Conservation (phyloP, 805 yeast species). For the Ogataea nakhonphanomensis region DNA sequence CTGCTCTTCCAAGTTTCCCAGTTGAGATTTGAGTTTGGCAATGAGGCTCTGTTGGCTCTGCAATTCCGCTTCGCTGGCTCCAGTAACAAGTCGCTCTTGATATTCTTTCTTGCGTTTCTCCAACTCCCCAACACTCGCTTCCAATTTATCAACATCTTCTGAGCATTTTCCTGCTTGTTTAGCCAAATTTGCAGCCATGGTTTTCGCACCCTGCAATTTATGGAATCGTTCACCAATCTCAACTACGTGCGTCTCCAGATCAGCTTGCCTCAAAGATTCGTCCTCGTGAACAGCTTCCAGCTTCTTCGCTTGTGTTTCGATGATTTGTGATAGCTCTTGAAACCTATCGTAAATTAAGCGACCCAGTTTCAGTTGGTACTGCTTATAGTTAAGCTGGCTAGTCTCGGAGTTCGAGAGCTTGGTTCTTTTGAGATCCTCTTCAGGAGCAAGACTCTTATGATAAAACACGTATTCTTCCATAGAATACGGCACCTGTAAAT, state of each 20-base stretch:
- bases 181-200: slow-evolving; percentile 25
- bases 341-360: slow-evolving; percentile 35
- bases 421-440: slow-evolving; percentile 18
- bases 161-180: slow-evolving; percentile 33
- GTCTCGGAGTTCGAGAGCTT: slow-evolving; percentile 17
- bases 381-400: slow-evolving; percentile 11
- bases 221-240: slow-evolving; percentile 42
- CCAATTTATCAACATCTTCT: slow-evolving; percentile 26
- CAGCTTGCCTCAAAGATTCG: slow-evolving; percentile 39
- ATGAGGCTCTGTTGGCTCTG: slow-evolving; percentile 4
- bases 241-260: slow-evolving; percentile 38
- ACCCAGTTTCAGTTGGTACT: slow-evolving; percentile 37
- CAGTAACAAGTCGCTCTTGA: not conserved
- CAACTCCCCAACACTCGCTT: slow-evolving; percentile 9
- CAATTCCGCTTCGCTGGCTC: slow-evolving; percentile 12
- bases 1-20: slow-evolving; percentile 12
- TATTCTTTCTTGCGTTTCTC: slow-evolving; percentile 12
- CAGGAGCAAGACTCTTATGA: slow-evolving; percentile 13
- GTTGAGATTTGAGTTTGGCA: slow-evolving; percentile 9
- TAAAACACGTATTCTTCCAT: slow-evolving; percentile 18
- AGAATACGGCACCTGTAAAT: slow-evolving; percentile 11
- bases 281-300: slow-evolving; percentile 30
- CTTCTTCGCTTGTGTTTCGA: slow-evolving; percentile 17
- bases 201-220: slow-evolving; percentile 32
- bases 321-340: slow-evolving; percentile 26